Conservation (phyloP, 345 rosid species). For the Arabidopsis arenosa region DNA sequence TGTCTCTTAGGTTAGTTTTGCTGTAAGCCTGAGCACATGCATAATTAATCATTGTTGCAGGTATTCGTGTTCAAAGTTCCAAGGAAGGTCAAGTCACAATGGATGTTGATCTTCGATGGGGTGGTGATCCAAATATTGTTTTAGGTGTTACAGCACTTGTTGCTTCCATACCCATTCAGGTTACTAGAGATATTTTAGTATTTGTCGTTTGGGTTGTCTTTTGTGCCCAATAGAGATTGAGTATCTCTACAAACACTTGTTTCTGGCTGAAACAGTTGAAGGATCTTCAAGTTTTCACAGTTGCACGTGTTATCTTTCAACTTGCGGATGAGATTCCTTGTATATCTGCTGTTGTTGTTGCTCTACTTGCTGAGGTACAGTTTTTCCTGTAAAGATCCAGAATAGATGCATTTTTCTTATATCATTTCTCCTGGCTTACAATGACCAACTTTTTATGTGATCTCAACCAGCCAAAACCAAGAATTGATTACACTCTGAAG, state of each 20-base stretch:
- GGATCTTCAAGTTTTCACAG: conserved; percentile 95
- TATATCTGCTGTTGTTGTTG: conserved; percentile 96
- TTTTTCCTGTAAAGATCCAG: too few relatives aligned
- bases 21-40: conserved; percentile 9
- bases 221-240: not conserved
- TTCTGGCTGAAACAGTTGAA: conserved; percentile 70
- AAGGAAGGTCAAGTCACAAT: conserved; percentile 93
- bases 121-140: conserved; percentile 98
- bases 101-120: conserved; percentile 99
- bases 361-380: conserved; percentile 90
- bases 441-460: conserved; percentile 33
- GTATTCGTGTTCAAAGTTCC: conserved; percentile 97
- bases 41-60: conserved; percentile 53
- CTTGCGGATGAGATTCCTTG: conserved; percentile 98
- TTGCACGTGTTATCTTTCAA: conserved; percentile 94
- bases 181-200: conserved; percentile 37
- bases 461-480: conserved; percentile 94
- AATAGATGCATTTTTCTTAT: conserved; percentile 7
- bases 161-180: conserved; percentile 99
- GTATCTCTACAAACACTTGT: conserved; percentile 16
- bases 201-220: conserved; percentile 4
- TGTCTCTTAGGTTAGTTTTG: not conserved
- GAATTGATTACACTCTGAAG: conserved; percentile 90
- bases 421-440: conserved; percentile 16
- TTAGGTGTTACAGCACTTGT: conserved; percentile 93